These are phyloP conservation scores for Trichoderma simmonsii DNA, from an alignment of 2,329 filamentous ascomycete species.

Conservation along the genomic window DNA sequence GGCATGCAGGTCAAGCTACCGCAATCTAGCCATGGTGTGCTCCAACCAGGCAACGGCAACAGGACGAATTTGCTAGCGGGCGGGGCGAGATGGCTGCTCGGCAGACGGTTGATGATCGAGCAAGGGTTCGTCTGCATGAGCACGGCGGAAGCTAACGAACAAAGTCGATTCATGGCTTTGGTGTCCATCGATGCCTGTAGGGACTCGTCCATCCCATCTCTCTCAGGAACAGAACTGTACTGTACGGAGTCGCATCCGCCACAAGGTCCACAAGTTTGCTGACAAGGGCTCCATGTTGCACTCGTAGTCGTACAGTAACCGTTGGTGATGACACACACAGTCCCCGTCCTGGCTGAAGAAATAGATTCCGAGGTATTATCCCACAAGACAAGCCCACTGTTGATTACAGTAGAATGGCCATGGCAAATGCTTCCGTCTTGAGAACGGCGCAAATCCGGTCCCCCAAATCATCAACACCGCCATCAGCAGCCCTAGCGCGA, in stretches of 20 bases:
- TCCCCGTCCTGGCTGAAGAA: not conserved
- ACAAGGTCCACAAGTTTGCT: not conserved
- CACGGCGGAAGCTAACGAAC: slow-evolving; percentile 7
- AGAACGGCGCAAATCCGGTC: not conserved
- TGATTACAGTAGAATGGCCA: not conserved
- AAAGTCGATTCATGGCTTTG: not conserved
- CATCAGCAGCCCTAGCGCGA: not conserved
- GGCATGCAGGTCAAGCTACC: slow-evolving; percentile 25
- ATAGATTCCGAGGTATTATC: not conserved
- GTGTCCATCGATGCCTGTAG: too few species aligned
- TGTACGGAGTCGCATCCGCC: not conserved
- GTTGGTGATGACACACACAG: not conserved
- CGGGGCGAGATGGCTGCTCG: slow-evolving; percentile 5
- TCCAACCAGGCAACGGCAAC: not conserved
- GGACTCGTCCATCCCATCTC: too few species aligned
- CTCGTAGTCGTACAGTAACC: not conserved
- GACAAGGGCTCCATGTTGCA: not conserved
- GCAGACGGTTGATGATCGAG: slow-evolving; percentile 13
- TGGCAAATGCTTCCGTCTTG: not conserved
- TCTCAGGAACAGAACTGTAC: not conserved
- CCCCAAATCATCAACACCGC: not conserved
- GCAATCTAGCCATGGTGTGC: not conserved
- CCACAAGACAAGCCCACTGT: not conserved
- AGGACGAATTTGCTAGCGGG: not conserved
- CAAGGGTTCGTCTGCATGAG: slow-evolving; percentile 6